Conservation (phyloP, 2,329 filamentous ascomycete genomes). For the Didymella pomorum region DNA sequence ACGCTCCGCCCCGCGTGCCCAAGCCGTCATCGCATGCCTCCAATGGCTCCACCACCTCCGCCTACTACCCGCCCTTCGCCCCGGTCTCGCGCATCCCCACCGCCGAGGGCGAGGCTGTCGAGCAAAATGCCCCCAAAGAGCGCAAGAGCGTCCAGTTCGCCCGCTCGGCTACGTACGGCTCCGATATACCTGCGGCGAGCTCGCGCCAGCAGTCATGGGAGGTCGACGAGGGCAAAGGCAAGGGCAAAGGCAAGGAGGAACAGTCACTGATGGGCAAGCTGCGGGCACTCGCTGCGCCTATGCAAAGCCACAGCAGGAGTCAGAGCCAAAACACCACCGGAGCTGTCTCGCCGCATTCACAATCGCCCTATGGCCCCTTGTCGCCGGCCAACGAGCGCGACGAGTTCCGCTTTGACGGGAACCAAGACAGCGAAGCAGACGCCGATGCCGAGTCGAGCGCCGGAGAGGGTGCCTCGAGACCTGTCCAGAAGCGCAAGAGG, state of each 20-base stretch:
- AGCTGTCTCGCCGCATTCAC: conserved; percentile 49
- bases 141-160: conserved; percentile 80
- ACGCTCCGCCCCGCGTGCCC: conserved; percentile 24
- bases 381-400: conserved; percentile 60
- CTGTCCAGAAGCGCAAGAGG: conserved; percentile 67
- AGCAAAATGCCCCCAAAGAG: conserved; percentile 45
- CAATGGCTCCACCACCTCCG: conserved; percentile 33
- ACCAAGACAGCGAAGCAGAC: conserved; percentile 73
- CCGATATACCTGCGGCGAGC: conserved; percentile 58
- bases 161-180: conserved; percentile 51
- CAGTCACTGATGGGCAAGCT: conserved; percentile 80
- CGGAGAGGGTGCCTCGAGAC: conserved; percentile 65
- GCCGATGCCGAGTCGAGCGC: conserved; percentile 87
- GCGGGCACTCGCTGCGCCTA: conserved; percentile 72
- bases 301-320: conserved; percentile 60
- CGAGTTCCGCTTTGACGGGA: conserved; percentile 61
- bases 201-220: conserved; percentile 72
- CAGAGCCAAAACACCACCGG: conserved; percentile 56
- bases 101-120: conserved; percentile 42
- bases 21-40: conserved; percentile 33
- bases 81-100: conserved; percentile 45
- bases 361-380: conserved; percentile 50
- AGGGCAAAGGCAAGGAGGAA: conserved; percentile 58
- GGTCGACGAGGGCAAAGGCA: conserved; percentile 68
- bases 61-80: conserved; percentile 41